These are phyloP conservation scores for Epichloe glyceriae DNA, from an alignment of 2,329 filamentous ascomycete species.

Conservation along the genomic window DNA sequence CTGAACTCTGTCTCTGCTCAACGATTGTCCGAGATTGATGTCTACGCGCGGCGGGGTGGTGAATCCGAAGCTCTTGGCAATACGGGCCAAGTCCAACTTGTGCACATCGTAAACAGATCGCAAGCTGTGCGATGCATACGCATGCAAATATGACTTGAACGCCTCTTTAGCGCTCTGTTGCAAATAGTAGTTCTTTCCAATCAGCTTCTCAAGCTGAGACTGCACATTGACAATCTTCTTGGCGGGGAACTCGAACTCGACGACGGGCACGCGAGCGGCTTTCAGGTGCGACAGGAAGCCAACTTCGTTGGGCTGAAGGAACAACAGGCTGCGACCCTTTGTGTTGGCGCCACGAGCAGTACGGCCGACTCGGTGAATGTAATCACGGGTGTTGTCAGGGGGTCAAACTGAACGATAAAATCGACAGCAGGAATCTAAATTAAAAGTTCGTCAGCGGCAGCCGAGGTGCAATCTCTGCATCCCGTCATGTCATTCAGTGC, in stretches of 20 bases:
- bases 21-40: slow-evolving; percentile 67
- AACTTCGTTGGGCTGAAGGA: slow-evolving; percentile 82
- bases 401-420: slow-evolving; percentile 94
- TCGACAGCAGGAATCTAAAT: slow-evolving; percentile 76
- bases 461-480: background rate
- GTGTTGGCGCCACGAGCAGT: slow-evolving; percentile 75
- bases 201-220: slow-evolving; percentile 85
- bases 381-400: slow-evolving; percentile 83
- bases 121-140: slow-evolving; percentile 65
- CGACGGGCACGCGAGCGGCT: slow-evolving; percentile 79
- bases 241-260: slow-evolving; percentile 88
- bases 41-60: slow-evolving; percentile 68
- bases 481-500: slow-evolving; percentile 15
- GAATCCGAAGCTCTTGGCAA: slow-evolving; percentile 77
- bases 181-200: slow-evolving; percentile 91
- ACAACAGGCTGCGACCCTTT: slow-evolving; percentile 83
- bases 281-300: slow-evolving; percentile 88
- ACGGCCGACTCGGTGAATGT: slow-evolving; percentile 92
- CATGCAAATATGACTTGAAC: slow-evolving; percentile 84
- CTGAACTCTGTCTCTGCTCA: slow-evolving; percentile 55
- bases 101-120: slow-evolving; percentile 60
- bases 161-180: slow-evolving; percentile 73
- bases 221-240: slow-evolving; percentile 88
- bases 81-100: slow-evolving; percentile 70
- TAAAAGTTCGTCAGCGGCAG: background rate